A percentile compares a stretch with the other conserved stretches of the same genome.
phyloP scores from a whole-genome alignment of 768 basidiomycete species.

The Suillus luteus region DNA sequence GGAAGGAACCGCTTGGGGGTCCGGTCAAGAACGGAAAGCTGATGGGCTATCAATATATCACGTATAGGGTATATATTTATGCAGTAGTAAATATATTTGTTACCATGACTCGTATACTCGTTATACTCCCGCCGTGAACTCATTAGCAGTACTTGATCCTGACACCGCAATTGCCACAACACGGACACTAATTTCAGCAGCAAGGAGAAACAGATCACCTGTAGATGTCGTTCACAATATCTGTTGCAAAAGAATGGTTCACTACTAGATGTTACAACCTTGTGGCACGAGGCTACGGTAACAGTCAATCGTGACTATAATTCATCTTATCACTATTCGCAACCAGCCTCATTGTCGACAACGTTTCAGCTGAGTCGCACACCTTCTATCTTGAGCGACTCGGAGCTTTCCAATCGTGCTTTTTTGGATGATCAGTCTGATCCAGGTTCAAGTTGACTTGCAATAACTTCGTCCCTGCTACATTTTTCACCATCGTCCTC shows the following conservation, averaged over 20 bases:
- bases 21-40: constrained; percentile 65
- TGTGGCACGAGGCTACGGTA: neutral
- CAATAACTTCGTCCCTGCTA: neutral
- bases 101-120: neutral
- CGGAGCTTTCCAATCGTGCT: constrained; percentile 4
- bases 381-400: constrained; percentile 5
- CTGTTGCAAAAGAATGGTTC: neutral
- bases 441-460: neutral
- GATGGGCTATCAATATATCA: constrained; percentile 33
- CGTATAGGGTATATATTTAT: constrained; percentile 2
- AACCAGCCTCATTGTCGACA: constrained; percentile 1
- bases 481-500: neutral
- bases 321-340: neutral
- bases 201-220: neutral
- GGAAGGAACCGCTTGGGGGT: constrained; percentile 45
- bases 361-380: neutral
- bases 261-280: neutral
- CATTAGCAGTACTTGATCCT: neutral
- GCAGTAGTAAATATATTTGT: neutral
- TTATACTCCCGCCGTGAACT: neutral
- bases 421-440: constrained; percentile 3
- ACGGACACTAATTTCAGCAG: neutral
- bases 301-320: neutral
- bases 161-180: neutral
- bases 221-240: neutral